A percentile compares a stretch with the other conserved stretches of the same genome.
These are phyloP conservation scores for Physcomitrellopsis africana DNA, from an alignment of 225 moss, liverwort and hornwort species.

Conservation along the genomic window DNA sequence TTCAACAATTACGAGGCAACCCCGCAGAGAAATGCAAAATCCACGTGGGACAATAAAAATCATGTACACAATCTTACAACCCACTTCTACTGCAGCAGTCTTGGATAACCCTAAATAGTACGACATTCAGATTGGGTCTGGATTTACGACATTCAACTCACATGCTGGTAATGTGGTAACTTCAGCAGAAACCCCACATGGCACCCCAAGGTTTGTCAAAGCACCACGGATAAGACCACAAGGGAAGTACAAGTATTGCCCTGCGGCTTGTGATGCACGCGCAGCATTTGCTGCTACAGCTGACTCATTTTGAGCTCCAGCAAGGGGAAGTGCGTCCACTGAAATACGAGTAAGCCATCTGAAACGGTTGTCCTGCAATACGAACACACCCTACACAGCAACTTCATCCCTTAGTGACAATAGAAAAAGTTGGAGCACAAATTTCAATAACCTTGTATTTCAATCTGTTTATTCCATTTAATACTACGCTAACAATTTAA, in stretches of 20 bases:
- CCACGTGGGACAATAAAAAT: background rate
- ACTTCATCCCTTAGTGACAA: slow-evolving; percentile 13
- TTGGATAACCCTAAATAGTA: slow-evolving; percentile 1
- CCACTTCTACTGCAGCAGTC: background rate
- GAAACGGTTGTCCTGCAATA: slow-evolving; percentile 96
- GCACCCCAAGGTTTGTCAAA: slow-evolving; percentile 85
- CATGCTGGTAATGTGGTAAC: slow-evolving; percentile 95
- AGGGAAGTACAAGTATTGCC: slow-evolving; percentile 90
- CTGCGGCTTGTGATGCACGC: slow-evolving; percentile 85
- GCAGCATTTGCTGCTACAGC: slow-evolving; percentile 66
- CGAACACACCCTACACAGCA: slow-evolving; percentile 85
- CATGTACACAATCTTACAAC: background rate
- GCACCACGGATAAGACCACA: slow-evolving; percentile 96
- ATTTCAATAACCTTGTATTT: background rate
- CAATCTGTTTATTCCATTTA: background rate
- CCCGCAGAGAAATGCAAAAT: background rate
- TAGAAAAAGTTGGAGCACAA: background rate
- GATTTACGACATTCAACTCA: slow-evolving; percentile 43
- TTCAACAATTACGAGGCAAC: background rate
- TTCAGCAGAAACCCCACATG: slow-evolving; percentile 95
- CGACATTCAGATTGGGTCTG: slow-evolving; percentile 14
- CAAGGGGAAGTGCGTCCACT: slow-evolving; percentile 62
- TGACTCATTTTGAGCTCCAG: slow-evolving; percentile 57
- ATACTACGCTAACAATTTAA: no score
- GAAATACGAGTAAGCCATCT: slow-evolving; percentile 97